A percentile compares a stretch with the other conserved stretches of the same genome.
phyloP scores from a whole-genome alignment of 139 green algal species.

The Eudorina sp. region DNA sequence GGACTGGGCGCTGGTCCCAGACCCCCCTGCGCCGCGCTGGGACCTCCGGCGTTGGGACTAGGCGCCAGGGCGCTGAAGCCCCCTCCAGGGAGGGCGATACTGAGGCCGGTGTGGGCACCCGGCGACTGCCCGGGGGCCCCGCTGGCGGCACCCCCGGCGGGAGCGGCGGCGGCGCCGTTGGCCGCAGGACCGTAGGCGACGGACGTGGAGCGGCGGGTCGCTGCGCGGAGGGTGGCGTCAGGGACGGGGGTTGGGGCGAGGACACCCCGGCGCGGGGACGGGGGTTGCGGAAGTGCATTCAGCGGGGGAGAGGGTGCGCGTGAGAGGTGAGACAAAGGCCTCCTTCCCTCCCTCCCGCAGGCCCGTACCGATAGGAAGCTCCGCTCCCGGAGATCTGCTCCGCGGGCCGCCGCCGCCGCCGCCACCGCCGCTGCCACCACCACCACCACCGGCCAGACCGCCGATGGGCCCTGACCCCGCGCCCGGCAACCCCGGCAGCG shows the following conservation, averaged over 20 bases:
- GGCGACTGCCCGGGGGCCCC: too few relatives aligned
- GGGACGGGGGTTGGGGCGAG: too few relatives aligned
- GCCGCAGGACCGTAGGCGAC: background rate
- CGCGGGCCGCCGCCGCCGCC: too few relatives aligned
- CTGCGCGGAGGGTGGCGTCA: too few relatives aligned
- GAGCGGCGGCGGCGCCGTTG: too few relatives aligned
- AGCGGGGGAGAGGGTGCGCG: too few relatives aligned
- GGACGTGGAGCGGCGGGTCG: background rate
- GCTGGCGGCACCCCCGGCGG: too few relatives aligned
- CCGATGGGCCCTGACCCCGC: background rate
- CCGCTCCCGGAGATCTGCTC: background rate
- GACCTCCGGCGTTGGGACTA: background rate
- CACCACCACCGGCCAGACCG: background rate
- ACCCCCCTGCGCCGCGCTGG: too few relatives aligned
- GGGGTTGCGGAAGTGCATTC: too few relatives aligned
- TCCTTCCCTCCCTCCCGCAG: background rate
- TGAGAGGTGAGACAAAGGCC: too few relatives aligned
- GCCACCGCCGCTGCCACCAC: background rate
- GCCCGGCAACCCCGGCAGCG: conserved; percentile 6
- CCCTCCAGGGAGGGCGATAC: background rate
- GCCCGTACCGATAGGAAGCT: background rate
- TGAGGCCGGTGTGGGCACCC: background rate
- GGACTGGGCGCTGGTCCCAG: background rate
- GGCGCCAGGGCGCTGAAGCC: background rate
- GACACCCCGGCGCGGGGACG: too few relatives aligned